A percentile compares a stretch with the other conserved stretches of the same genome.
These are phyloP conservation scores for Termitomyces sp. DNA, from an alignment of 768 basidiomycete species.

Conservation along the genomic window DNA sequence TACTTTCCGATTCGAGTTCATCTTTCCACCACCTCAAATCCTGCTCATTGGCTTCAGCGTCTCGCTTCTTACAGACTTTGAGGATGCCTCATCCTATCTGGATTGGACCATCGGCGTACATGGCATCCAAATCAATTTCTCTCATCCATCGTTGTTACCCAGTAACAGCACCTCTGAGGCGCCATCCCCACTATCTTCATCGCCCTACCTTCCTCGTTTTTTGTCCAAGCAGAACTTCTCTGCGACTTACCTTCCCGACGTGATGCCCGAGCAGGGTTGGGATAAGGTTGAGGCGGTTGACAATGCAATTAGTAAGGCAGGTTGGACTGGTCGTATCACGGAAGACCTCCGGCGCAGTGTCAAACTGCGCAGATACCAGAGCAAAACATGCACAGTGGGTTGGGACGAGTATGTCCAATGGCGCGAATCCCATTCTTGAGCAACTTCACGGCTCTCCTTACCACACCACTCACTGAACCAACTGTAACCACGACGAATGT, in stretches of 20 bases:
- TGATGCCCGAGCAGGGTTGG: conserved; percentile 94
- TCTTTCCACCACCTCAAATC: neutral
- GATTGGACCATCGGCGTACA: conserved; percentile 94
- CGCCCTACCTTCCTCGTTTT: conserved; percentile 51
- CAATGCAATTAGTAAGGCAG: conserved; percentile 91
- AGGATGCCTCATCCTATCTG: conserved; percentile 77
- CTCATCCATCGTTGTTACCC: conserved; percentile 63
- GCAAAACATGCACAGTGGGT: conserved; percentile 57
- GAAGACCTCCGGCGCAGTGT: conserved; percentile 78
- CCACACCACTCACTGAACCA: neutral
- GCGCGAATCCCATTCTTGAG: conserved; percentile 39
- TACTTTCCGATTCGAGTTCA: conserved; percentile 1
- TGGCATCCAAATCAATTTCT: conserved; percentile 87
- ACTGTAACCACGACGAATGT: conserved; percentile 6
- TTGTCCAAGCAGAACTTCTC: conserved; percentile 61
- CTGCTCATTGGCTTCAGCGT: conserved; percentile 46
- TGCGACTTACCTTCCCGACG: conserved; percentile 92
- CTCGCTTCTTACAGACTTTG: conserved; percentile 92
- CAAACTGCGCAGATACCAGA: conserved; percentile 80
- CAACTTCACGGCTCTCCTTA: neutral
- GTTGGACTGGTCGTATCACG: conserved; percentile 78
- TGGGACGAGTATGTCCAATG: conserved; percentile 81
- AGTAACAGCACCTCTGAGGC: conserved; percentile 49
- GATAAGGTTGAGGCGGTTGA: conserved; percentile 85
- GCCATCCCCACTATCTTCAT: conserved; percentile 71